These are phyloP conservation scores for Jatropha podagrica DNA, from an alignment of 441 rosid species.

Conservation along the genomic window DNA sequence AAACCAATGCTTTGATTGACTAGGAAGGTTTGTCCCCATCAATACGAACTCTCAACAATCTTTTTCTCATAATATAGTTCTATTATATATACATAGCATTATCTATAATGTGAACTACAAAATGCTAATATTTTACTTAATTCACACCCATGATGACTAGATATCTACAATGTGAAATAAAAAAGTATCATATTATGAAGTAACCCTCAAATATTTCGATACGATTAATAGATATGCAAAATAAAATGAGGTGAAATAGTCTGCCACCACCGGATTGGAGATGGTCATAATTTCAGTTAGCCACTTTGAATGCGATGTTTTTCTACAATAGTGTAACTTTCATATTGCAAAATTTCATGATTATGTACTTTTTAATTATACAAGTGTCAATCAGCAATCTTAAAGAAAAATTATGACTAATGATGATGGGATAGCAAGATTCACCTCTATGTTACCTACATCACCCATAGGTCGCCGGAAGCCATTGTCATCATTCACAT, in stretches of 20 bases:
- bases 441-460: slow-evolving; percentile 76
- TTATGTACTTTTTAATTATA: not conserved
- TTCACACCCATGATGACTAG: not conserved
- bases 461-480: slow-evolving; percentile 60
- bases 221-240: not conserved
- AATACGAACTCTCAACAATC: not conserved
- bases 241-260: not conserved
- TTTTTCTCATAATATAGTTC: not conserved
- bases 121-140: not conserved
- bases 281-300: not conserved
- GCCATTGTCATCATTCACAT: slow-evolving; percentile 38
- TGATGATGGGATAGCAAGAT: slow-evolving; percentile 15
- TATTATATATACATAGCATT: not conserved
- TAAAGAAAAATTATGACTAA: not conserved
- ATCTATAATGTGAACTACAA: not conserved
- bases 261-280: not conserved
- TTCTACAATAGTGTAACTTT: not conserved
- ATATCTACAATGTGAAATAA: not conserved
- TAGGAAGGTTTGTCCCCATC: no score
- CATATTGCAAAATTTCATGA: not conserved
- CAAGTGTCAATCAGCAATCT: not conserved
- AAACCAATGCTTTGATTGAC: not conserved
- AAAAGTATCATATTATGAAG: not conserved
- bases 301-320: not conserved
- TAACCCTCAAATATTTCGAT: not conserved